These are phyloP conservation scores for Mimosa pudica DNA, from an alignment of 306 rosid species.

Conservation along the genomic window DNA sequence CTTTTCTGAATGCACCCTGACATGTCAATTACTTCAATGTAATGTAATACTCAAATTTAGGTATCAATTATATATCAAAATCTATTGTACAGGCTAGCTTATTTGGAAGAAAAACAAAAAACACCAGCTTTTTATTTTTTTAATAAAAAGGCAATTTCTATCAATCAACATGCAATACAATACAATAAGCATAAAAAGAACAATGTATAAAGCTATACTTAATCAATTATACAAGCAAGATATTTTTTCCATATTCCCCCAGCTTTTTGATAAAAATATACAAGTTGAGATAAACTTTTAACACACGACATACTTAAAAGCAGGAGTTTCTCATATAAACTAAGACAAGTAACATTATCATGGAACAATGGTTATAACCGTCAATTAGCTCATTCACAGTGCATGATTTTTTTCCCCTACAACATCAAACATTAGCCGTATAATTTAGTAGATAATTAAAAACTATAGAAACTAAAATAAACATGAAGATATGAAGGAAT, in stretches of 20 bases:
- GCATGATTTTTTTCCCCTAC: background rate
- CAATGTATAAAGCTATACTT: too few relatives aligned
- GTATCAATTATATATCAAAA: background rate
- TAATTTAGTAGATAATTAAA: background rate
- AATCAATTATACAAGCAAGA: too few relatives aligned
- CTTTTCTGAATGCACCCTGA: constrained; percentile 9
- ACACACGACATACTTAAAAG: background rate
- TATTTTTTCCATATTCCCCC: too few relatives aligned
- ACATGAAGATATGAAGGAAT: background rate
- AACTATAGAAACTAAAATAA: background rate
- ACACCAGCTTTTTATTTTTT: background rate
- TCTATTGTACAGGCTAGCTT: background rate
- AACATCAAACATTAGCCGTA: background rate
- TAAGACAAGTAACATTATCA: background rate
- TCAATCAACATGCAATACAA: too few relatives aligned
- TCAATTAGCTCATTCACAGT: background rate
- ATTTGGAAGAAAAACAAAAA: background rate
- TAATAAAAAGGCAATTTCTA: too few relatives aligned
- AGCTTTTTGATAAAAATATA: background rate
- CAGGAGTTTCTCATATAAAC: background rate
- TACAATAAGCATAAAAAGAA: too few relatives aligned
- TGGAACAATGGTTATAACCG: background rate
- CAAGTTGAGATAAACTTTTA: background rate
- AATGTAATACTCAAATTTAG: constrained; percentile 4
- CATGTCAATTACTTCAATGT: background rate